Percentiles rank a stretch among this genome's conserved stretches.
phyloP scores from a whole-genome alignment of 192 early-diverging fungal genomes.

The Entomortierella parvispora region DNA sequence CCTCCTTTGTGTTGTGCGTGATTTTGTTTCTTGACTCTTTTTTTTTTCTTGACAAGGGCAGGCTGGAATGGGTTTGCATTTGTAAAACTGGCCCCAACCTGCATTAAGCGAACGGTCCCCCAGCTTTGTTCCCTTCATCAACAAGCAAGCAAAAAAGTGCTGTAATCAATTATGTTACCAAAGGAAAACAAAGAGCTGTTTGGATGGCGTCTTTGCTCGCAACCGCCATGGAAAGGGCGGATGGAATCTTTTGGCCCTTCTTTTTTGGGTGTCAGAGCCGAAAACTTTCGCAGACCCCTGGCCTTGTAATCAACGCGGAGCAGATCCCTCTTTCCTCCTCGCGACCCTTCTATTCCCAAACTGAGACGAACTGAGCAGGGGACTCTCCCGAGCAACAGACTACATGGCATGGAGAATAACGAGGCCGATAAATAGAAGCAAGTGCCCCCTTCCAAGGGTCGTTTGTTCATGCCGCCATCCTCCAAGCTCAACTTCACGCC shows the following conservation, averaged over 20 bases:
- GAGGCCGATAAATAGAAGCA: not conserved
- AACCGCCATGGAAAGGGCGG: too few relatives aligned
- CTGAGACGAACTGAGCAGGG: not conserved
- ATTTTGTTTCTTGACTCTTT: slow-evolving; percentile 1
- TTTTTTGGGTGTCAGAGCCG: not conserved
- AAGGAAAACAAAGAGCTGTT: too few relatives aligned
- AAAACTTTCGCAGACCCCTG: not conserved
- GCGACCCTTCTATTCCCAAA: not conserved
- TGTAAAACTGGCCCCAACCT: too few relatives aligned
- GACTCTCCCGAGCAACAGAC: not conserved
- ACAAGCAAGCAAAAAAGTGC: too few relatives aligned
- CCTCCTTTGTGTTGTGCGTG: not conserved
- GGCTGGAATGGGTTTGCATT: too few relatives aligned
- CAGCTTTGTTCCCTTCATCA: not conserved
- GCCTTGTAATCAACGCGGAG: not conserved
- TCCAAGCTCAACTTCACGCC: too few relatives aligned
- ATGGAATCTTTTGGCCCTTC: too few relatives aligned
- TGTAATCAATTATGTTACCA: too few relatives aligned
- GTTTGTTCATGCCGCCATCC: not conserved
- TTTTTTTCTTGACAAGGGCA: too few relatives aligned
- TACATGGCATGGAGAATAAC: not conserved
- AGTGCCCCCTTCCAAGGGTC: not conserved
- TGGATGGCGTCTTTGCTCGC: too few relatives aligned
- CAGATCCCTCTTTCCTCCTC: not conserved
- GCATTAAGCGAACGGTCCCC: not conserved